These are phyloP conservation scores for Poterioochromonas sp. DNA, from an alignment of 352 stramenopile genomes.

Conservation along the genomic window DNA sequence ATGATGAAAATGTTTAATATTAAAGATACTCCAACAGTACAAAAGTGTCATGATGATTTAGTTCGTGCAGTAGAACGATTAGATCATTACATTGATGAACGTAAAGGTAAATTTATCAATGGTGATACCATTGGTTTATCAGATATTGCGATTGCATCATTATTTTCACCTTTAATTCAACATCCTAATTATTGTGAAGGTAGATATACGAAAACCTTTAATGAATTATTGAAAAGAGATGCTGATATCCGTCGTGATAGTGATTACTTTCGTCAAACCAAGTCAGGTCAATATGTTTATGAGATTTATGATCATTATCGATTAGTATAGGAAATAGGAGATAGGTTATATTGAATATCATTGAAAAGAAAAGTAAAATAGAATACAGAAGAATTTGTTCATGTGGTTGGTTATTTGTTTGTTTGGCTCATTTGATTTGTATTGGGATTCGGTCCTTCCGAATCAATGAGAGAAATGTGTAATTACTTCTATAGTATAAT, in stretches of 20 bases:
- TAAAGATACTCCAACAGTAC: not conserved
- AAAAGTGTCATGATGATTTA: not conserved
- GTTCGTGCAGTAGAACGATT: not conserved
- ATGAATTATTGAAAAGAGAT: not conserved
- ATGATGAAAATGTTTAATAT: not conserved
- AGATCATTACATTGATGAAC: not conserved
- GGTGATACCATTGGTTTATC: not conserved
- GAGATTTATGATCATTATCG: slow-evolving; percentile 12
- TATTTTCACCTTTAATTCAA: not conserved
- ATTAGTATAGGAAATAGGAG: no score
- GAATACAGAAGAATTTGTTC: no score
- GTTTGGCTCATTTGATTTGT: no score
- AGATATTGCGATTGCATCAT: slow-evolving; percentile 20
- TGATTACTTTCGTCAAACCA: not conserved
- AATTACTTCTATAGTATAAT: no score
- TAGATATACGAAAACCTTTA: not conserved
- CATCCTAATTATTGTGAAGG: not conserved
- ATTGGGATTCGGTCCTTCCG: no score
- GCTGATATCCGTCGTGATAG: not conserved
- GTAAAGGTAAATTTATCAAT: not conserved
- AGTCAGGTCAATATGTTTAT: not conserved
- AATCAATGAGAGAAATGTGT: no score
- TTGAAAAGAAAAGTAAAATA: no score
- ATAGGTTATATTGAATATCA: no score
- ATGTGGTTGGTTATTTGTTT: no score